Evolutionary conservation across 192 early-diverging fungal species (phyloP), one percentile per base, ranked within the genome.

Genomic region (Chytriomyces confervae): DNA sequence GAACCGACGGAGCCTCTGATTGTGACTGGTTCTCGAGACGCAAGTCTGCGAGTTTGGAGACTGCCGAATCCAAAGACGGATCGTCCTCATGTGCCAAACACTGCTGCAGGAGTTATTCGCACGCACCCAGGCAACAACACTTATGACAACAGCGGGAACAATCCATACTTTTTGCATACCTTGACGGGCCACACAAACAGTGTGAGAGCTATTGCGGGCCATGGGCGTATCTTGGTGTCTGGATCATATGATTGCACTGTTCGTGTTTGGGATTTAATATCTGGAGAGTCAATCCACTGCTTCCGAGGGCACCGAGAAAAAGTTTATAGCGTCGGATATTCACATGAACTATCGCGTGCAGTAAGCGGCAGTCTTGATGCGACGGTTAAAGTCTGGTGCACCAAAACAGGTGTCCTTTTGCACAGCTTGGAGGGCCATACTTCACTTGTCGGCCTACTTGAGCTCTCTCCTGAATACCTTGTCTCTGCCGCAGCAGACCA

Each of bases 401-500:
- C 95, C 43, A 87, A 88, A 29, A 92, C 95, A 5, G 96, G 98
- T n/a, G 82, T 83, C 0, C 89, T 87, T 51, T 78, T 97, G 48
- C 91, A 91, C 64, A 87, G 90, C 43, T 84, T 98, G 11, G 93
- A 95, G 79, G 86, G 96, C 0, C 98, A 99, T 74, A 88, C 91
- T 24, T 94, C 92, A n/a, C 87, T 99, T 2, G 98, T 99, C 6
- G 98, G 98, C 0, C 85, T 99, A 43, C 81, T 99, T 45, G 94
- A 95, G 48, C 84, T 98, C 50, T 90, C 93, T 27, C 91, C 93
- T 47, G 86, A 91, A 60, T 91, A 93, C 75, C 85, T 99, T 16
- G 95, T 99, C 2, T 96, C 95, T 7, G 98, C 96, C 1, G 97
- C 96, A 51, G 98, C 96, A 9, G 98, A 99, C 77, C 87, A 93